These are phyloP conservation scores for Fimicolochytrium jonesii DNA, from an alignment of 192 early-diverging fungal genomes.

Conservation along the genomic window DNA sequence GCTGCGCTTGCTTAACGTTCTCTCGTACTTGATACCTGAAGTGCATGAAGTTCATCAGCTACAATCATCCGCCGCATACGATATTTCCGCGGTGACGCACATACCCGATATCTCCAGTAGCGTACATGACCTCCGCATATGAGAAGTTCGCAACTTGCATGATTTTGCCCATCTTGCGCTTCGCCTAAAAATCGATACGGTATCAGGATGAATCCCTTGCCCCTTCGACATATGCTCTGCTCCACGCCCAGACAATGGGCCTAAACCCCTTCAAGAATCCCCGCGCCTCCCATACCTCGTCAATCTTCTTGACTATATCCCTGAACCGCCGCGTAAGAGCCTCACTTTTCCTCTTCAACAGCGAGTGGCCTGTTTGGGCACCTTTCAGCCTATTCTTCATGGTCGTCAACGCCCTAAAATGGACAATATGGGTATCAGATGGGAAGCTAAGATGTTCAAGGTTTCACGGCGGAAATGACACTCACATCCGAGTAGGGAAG, in stretches of 20 bases:
- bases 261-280: background rate
- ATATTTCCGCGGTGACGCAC: too few relatives aligned
- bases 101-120: conserved; percentile 91
- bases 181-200: conserved; percentile 57
- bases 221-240: background rate
- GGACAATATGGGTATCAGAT: background rate
- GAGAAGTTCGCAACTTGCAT: conserved; percentile 98
- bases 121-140: conserved; percentile 94
- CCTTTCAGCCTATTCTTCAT: conserved; percentile 97
- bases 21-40: conserved; percentile 92
- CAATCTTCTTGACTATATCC: conserved; percentile 92
- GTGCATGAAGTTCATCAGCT: too few relatives aligned
- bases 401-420: conserved; percentile 81
- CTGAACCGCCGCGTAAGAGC: conserved; percentile 94
- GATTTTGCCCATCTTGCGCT: conserved; percentile 97
- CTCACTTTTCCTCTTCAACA: conserved; percentile 97
- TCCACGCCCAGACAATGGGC: background rate
- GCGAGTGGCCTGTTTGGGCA: conserved; percentile 94
- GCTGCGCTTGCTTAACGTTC: conserved; percentile 83
- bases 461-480: background rate
- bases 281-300: conserved; percentile 63
- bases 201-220: background rate
- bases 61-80: too few relatives aligned
- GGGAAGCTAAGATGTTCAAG: conserved; percentile 5
- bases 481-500: conserved; percentile 95